phyloP scores from a whole-genome alignment of 257 asterid species.

The Linaria vulgaris region DNA sequence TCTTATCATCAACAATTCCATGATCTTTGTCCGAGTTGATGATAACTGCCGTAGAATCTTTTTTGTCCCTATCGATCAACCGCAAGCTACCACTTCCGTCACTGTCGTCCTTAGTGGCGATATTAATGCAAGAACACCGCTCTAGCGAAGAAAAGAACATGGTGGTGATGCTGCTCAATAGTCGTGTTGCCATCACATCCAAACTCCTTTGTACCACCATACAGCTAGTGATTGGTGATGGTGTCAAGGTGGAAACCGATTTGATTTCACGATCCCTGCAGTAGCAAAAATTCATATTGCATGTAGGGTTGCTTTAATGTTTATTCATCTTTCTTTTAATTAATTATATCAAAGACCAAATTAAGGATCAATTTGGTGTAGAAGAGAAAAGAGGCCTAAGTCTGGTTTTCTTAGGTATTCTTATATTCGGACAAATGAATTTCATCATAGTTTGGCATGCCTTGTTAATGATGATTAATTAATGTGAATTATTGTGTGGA shows the following conservation, averaged over 20 bases:
- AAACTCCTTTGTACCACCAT: conserved; percentile 30
- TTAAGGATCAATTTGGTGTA: not conserved
- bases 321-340: conserved; percentile 24
- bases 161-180: conserved; percentile 36
- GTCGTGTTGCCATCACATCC: conserved; percentile 40
- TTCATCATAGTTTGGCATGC: conserved; percentile 40
- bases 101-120: conserved; percentile 52
- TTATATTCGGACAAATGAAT: conserved; percentile 19
- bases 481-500: not conserved
- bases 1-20: conserved; percentile 11
- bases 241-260: conserved; percentile 20
- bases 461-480: conserved; percentile 23
- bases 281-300: conserved; percentile 34
- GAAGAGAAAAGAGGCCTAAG: conserved; percentile 18
- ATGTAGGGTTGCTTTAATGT: conserved; percentile 18
- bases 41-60: conserved; percentile 22
- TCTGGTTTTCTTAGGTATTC: conserved; percentile 27
- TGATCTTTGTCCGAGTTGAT: not conserved
- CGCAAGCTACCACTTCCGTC: conserved; percentile 38
- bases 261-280: conserved; percentile 26
- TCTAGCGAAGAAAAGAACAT: conserved; percentile 54
- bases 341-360: not conserved
- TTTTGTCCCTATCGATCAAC: conserved; percentile 31
- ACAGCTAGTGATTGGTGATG: conserved; percentile 24
- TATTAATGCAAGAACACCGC: conserved; percentile 44